These are phyloP conservation scores for Daldinia concentrica DNA, from an alignment of 495 filamentous ascomycete genomes.

Conservation along the genomic window DNA sequence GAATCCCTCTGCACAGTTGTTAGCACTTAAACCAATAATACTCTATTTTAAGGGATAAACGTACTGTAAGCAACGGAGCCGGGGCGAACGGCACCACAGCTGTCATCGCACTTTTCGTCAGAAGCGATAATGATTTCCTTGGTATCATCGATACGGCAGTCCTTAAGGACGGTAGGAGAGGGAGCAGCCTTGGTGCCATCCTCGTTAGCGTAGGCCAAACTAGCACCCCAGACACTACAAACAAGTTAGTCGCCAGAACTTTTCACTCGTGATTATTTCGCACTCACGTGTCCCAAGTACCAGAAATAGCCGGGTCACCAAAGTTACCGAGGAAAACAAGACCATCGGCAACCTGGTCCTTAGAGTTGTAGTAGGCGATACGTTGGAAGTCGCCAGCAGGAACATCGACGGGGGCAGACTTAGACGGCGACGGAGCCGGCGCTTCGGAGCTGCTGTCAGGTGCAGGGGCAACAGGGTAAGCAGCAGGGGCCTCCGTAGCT, in stretches of 20 bases:
- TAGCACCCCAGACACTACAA: slow-evolving; percentile 66
- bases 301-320: slow-evolving; percentile 65
- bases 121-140: slow-evolving; percentile 71
- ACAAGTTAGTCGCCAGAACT: slow-evolving; percentile 11
- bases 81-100: slow-evolving; percentile 67
- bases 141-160: slow-evolving; percentile 61
- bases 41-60: slow-evolving; percentile 28
- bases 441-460: background rate
- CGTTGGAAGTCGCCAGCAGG: slow-evolving; percentile 46
- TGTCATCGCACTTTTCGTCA: slow-evolving; percentile 61
- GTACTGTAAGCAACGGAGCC: slow-evolving; percentile 70
- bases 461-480: background rate
- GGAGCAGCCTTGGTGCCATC: slow-evolving; percentile 60
- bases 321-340: slow-evolving; percentile 73
- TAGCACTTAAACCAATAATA: slow-evolving; percentile 10
- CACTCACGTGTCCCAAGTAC: slow-evolving; percentile 65
- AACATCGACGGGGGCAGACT: slow-evolving; percentile 33
- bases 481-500: background rate
- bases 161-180: slow-evolving; percentile 59
- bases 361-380: slow-evolving; percentile 67
- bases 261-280: background rate
- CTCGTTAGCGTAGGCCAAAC: slow-evolving; percentile 66
- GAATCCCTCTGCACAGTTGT: slow-evolving; percentile 67
- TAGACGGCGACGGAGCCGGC: background rate
- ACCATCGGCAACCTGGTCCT: slow-evolving; percentile 58